Evolutionary conservation across 768 basidiomycete species (phyloP).

Genomic region (Boletellus sp.): DNA sequence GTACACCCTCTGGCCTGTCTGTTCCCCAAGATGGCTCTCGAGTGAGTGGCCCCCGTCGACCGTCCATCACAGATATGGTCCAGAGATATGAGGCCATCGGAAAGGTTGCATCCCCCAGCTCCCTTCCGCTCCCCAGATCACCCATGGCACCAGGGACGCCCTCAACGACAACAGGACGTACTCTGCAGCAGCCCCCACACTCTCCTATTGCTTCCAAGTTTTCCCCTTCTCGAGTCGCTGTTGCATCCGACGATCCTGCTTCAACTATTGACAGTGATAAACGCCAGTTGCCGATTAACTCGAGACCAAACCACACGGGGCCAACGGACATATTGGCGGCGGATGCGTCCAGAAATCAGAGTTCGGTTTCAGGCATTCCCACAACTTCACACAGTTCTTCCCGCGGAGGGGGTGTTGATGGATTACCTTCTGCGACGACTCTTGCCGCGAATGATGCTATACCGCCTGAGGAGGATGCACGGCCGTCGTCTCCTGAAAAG

Average conservation of each 20-base stretch:
- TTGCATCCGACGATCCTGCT: constrained; percentile 9
- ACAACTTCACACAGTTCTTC: constrained; percentile 9
- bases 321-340: constrained; percentile 15
- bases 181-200: constrained; percentile 14
- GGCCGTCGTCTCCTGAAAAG: constrained; percentile 67
- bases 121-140: constrained; percentile 34
- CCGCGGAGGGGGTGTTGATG: constrained; percentile 24
- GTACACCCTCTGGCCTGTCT: constrained; percentile 36
- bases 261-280: constrained; percentile 19
- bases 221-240: constrained; percentile 19
- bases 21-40: constrained; percentile 49
- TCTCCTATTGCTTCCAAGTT: constrained; percentile 26
- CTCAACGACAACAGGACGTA: constrained; percentile 18
- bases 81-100: constrained; percentile 71
- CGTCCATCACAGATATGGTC: constrained; percentile 85
- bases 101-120: constrained; percentile 29
- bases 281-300: constrained; percentile 10
- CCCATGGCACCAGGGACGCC: constrained; percentile 9
- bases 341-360: constrained; percentile 14
- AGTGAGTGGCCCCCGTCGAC: constrained; percentile 45
- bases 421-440: constrained; percentile 16
- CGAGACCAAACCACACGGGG: constrained; percentile 15
- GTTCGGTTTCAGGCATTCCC: constrained; percentile 22
- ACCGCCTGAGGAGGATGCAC: constrained; percentile 28
- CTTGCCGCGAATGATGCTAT: constrained; percentile 6